Base-by-base conservation (phyloP, 768 basidiomycete species). In the Lactifluus volemus region DNA sequence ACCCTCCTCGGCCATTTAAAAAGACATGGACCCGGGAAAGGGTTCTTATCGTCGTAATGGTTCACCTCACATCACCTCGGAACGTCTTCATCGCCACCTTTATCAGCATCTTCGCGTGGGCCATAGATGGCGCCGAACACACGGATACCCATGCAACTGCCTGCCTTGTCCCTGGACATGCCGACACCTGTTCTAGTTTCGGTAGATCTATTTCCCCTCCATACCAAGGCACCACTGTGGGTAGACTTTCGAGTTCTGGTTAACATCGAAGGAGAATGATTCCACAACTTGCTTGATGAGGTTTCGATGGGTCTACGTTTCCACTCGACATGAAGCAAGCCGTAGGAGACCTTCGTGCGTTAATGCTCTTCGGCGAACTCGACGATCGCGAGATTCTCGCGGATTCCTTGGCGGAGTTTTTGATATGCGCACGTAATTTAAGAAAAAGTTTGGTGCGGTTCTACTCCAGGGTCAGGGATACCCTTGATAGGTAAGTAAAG, bases 401-500 rank as follows among this genome's bases (percentile, higher is more conserved):
- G 41, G 41, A 50, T 49, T 55, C 59, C 59, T 29, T 42, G 39
- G 53, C 12, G 34, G 59, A 60, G 39, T 29, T 49, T 42, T 30
- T 30, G 39, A 55, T 41, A 49, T 49, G 39, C 17, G 41, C 41
- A n/a, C 14, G 49, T 36, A 32, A 48, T 38, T 47, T 32, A 59
- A 48, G 51, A 34, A 39, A 41, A n/a, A 55, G 39, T 8, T 34
- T 36, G 59, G 58, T 38, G n/a, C 39, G 19, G 48, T 34, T 34
- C 19, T 25, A 41, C 39, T 30, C 45, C 44, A 9, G 25, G 47
- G 36, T 60, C 29, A 48, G 17, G 25, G 42, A 59, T 53, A 38
- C 44, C 7, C 59, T 53, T 17, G 52, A 54, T 53, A 49, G 53
- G 41, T 39, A 76, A 72, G 0, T 78, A 71, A 68, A 92, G 92